A percentile compares a stretch with the other conserved stretches of the same genome.
phyloP scores from a whole-genome alignment of 768 basidiomycete genomes.

The Termitomyces bulborhizus region DNA sequence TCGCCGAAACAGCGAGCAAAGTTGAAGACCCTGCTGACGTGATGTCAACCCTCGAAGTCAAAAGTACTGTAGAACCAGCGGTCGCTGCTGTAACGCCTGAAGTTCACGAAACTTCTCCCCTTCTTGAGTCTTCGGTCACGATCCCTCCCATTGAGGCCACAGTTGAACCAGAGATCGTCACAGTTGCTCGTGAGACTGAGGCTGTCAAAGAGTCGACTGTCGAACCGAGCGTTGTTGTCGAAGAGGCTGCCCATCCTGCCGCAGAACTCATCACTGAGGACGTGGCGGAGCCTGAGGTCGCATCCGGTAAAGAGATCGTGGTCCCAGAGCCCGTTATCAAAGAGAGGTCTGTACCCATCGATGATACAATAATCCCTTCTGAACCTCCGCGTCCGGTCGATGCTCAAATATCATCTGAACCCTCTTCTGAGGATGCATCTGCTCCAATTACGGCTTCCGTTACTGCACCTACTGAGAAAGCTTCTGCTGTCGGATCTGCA shows the following conservation, averaged over 20 bases:
- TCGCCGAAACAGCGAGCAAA: neutral
- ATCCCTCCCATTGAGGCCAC: neutral
- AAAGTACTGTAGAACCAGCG: neutral
- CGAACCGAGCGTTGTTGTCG: neutral
- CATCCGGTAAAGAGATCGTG: neutral
- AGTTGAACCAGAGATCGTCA: neutral
- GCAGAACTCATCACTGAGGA: neutral
- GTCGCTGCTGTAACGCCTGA: neutral
- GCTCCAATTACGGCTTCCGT: too few species aligned
- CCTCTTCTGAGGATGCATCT: neutral
- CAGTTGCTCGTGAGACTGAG: neutral
- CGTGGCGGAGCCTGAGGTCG: neutral
- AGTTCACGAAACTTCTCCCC: neutral
- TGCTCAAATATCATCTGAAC: neutral
- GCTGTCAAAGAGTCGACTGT: neutral
- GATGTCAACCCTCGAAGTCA: neutral
- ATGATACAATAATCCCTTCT: neutral
- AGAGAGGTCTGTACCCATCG: neutral
- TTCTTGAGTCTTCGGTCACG: neutral
- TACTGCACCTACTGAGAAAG: neutral
- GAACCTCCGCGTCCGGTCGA: neutral
- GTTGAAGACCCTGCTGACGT: neutral
- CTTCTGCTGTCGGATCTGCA: neutral
- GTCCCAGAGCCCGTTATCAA: neutral
- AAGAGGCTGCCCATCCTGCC: neutral